phyloP scores from a whole-genome alignment of 768 basidiomycete genomes.

The Dentipellis fragilis region DNA sequence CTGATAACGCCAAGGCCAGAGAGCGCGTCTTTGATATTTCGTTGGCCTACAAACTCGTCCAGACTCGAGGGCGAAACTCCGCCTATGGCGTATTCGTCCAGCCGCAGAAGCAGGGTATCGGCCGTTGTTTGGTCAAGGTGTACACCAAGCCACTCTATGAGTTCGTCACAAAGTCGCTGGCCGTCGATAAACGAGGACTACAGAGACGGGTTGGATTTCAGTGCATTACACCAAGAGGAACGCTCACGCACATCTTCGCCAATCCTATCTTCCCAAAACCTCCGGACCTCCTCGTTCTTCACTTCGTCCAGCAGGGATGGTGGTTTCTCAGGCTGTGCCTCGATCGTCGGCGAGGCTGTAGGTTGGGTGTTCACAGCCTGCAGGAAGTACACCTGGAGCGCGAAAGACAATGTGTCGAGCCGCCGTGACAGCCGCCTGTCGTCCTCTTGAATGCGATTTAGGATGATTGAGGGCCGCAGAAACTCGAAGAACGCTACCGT shows the following conservation, averaged over 20 bases:
- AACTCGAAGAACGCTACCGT: not conserved
- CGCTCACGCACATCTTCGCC: not conserved
- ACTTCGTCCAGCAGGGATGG: not conserved
- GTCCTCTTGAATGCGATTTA: not conserved
- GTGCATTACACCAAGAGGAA: too few relatives aligned
- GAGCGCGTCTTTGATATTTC: constrained; percentile 10
- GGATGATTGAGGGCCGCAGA: not conserved
- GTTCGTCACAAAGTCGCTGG: not conserved
- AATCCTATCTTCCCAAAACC: not conserved
- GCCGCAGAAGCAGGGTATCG: not conserved
- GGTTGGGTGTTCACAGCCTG: not conserved
- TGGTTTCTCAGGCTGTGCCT: too few relatives aligned
- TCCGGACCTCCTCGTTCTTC: not conserved
- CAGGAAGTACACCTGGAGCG: not conserved
- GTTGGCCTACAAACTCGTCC: constrained; percentile 10
- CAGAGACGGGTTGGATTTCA: not conserved
- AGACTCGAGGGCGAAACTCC: constrained; percentile 16
- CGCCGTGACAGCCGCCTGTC: not conserved
- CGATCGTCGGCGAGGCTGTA: too few relatives aligned
- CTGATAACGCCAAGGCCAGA: not conserved
- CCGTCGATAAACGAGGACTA: not conserved
- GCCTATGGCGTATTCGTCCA: constrained; percentile 10
- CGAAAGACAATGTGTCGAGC: not conserved
- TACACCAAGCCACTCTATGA: not conserved
- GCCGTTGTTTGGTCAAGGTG: not conserved